Evolutionary conservation across 2,329 filamentous ascomycete species (phyloP), one percentile per base, ranked within the genome.

Genomic region (Aspergillus quadricinctus): DNA sequence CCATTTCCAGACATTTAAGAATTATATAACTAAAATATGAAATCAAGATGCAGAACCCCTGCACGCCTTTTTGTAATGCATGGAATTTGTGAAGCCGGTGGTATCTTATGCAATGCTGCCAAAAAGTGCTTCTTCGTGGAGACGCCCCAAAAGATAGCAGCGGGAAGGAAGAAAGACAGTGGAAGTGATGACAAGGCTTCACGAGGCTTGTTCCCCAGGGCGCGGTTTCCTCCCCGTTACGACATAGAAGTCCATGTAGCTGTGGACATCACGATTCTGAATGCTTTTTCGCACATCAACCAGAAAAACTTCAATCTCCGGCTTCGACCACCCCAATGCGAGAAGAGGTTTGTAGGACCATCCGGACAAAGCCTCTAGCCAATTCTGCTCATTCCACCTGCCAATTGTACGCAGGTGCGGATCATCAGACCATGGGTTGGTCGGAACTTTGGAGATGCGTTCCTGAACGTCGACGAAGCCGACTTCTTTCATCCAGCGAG

Each of bases 401-500:
- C 81, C 81, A 17, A 82, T 70, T 48, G 75, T 66, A 55, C 77
- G 81, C 37, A 78, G 64, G 14, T 75, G 72, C 9, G 74, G 71
- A 54, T 83, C 79, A 49, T 70, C 72, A 0, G 80, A 77, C 81
- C 81, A 83, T 2, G 74, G 68, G 51, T 81, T 81, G 29, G 78
- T 72, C 0, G 81, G 80, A 6, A 86, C 74, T 67, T 82, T 84
- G 61, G 75, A 77, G 14, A 80, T 66, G 35, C 76, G 74, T 60
- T 83, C 78, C 49, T 81, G 72, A 10, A 87, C 77, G 54, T 86
- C 81, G 2, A 80, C 75, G 56, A 84, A 86, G 0, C 84, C 84
- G 1, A 81, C 78, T 28, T 81, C 77, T 64, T 78, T 74, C 70
- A 86, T 81, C 75, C 78, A 83, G 3, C 67, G 72, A 57, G 81